These are phyloP conservation scores for Immersiporthe knoxdaviesiana DNA, from an alignment of 2,329 filamentous ascomycete species.

Conservation along the genomic window DNA sequence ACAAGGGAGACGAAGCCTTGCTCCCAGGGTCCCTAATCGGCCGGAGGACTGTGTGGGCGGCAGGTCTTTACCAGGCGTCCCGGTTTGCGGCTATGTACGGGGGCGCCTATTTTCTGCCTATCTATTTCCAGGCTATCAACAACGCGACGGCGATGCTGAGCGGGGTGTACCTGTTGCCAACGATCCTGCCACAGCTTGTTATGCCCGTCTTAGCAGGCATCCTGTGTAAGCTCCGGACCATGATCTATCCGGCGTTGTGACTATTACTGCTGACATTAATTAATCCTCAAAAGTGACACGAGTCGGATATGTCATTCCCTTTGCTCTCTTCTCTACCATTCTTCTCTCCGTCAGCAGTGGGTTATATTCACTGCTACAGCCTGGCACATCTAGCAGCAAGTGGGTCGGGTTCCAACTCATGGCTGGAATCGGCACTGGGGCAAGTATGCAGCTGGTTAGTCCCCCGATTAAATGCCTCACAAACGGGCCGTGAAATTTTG, in stretches of 20 bases:
- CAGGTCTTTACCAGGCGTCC: not conserved
- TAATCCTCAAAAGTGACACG: not conserved
- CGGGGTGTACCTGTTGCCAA: conserved; percentile 6
- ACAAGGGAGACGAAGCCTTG: conserved; percentile 5
- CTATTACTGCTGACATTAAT: not conserved
- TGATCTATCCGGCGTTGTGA: not conserved
- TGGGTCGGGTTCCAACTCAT: conserved; percentile 17
- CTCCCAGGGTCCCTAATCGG: conserved; percentile 1
- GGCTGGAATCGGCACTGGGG: not conserved
- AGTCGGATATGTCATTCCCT: not conserved
- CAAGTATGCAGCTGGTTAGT: not conserved
- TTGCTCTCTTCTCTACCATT: not conserved
- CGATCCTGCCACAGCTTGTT: not conserved
- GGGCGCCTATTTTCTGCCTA: conserved; percentile 3
- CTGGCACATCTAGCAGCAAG: not conserved
- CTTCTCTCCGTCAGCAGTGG: not conserved
- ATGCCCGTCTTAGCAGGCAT: not conserved
- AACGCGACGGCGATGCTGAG: not conserved
- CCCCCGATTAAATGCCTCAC: too few relatives aligned
- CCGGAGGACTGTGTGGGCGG: not conserved
- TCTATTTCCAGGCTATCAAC: conserved; percentile 20
- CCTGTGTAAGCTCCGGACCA: not conserved
- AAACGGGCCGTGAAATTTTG: too few relatives aligned
- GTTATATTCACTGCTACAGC: not conserved
- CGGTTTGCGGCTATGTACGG: not conserved